Conservation (phyloP, 305 asterid species). For the Fraxinus greggii region DNA sequence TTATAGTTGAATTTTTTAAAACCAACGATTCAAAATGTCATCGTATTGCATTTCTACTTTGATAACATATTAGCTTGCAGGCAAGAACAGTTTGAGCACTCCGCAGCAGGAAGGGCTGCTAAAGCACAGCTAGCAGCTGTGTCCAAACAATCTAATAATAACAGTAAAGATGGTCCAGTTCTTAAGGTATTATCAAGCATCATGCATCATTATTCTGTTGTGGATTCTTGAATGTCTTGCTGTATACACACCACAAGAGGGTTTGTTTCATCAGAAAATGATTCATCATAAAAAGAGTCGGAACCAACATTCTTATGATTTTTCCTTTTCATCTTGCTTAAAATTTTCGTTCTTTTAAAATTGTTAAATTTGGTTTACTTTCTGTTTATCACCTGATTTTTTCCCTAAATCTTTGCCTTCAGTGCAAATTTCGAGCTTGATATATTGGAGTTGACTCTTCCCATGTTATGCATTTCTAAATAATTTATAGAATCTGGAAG, state of each 20-base stretch:
- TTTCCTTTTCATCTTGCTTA: neutral
- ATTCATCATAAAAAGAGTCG: no score
- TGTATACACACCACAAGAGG: neutral
- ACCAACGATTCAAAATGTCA: neutral
- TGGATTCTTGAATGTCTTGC: neutral
- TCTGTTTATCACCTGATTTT: neutral
- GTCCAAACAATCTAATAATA: constrained; percentile 68
- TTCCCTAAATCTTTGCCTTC: neutral
- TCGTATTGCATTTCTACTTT: neutral
- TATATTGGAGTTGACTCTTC: neutral
- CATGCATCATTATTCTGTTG: neutral
- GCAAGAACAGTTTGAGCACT: constrained; percentile 85
- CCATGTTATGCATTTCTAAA: neutral
- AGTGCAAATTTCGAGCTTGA: constrained; percentile 3
- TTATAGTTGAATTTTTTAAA: no score
- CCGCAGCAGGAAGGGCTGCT: constrained; percentile 96
- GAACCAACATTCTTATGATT: neutral
- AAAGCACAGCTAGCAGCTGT: constrained; percentile 83
- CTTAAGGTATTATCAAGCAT: constrained; percentile 57
- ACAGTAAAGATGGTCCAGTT: constrained; percentile 75
- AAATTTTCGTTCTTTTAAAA: neutral
- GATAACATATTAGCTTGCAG: constrained; percentile 35
- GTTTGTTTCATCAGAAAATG: no score
- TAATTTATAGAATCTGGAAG: neutral
- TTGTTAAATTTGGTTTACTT: neutral